Base-by-base conservation (phyloP, 768 basidiomycete species). In the Tulasnella sp. region DNA sequence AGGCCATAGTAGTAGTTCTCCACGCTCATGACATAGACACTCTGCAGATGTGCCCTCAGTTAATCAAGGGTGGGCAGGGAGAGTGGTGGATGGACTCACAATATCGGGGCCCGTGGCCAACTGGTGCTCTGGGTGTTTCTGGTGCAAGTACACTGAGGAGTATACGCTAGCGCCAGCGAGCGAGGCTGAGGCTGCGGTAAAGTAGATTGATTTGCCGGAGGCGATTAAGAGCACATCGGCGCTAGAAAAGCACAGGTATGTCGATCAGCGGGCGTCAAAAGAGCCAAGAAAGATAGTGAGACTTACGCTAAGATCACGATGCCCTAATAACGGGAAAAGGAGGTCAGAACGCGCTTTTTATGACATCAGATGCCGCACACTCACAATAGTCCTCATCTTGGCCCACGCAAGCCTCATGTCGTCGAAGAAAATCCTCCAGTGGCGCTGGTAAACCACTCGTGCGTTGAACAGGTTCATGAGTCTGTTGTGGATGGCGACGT, bases 1-100 rank as follows among this genome's bases (percentile, higher is more conserved):
- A 57, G 55, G 11, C 55, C 55, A 29, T 57, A 37, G 19, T 48
- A 45, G 43, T 57, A 57, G 17, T 49, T 43, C n/a, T 57, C 55
- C 7, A 57, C 55, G 27, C 31, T 36, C 42, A 57, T 57, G 4
- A 57, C 32, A 32, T 57, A 57, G 25, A 32, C 17, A 23, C 42
- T 57, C 55, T 57, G 41, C 31, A 19, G 7, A 6, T 19, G 17
- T 19, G 17, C 17, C 6, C 9, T 19, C n/a, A 43, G 9, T 19
- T 19, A n/a, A 6, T 43, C 41, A 6, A 17, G 27, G n/a, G 41
- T n/a, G n/a, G n/a, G 17, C 27, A 43, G 41, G 36, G n/a, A 19
- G 6, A 6, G 3, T 25, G 11, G 31, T 40, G n/a, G 17, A 14
- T 4, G 4, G 5, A n/a, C 52, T 54, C 15, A 54, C 52, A 23